Evolutionary conservation across 208 protist genomes (phyloP), one percentile per base, ranked within the genome.

Genomic region (Leptomonas pyrrhocoris): DNA sequence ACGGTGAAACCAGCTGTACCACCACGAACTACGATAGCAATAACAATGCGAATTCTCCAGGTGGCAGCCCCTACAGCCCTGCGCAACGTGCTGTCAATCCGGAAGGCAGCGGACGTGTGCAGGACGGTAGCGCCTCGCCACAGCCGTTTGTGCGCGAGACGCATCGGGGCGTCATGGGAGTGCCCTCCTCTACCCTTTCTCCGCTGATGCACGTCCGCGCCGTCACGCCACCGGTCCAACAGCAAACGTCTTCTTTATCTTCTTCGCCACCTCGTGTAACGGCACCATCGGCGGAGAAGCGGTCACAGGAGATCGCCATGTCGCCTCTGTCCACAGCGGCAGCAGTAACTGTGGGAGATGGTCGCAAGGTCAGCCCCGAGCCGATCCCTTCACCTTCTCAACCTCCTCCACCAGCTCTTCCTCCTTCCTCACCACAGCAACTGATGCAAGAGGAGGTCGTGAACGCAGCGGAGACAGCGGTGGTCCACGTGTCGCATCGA

Each of bases 301-400:
- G 8, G 19, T 15, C 18, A 19, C 59, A 60, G 23, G 68, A 67
- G 43, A 12, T 68, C 27, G 54, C 67, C 21, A 19, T 70, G 56
- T 73, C 57, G 12, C 64, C 62, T 19, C 74, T 74, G 21, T 73
- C 65, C 19, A 49, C 58, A 13, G 42, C 42, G 13, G 13, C 55
- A 15, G n/a, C 36, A 19, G 36, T 18, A 0, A 19, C 21, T 4
- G 31, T 34, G 16, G 15, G 4, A 23, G 9, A 19, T 4, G n/a
- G 55, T 45, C 34, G 9, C 7, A 38, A 9, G 34, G 34, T 3
- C 7, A 9, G 34, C 34, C 34, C 34, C 9, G 34, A 38, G 3
- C 34, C 3, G 34, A 9, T 9, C 34, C 34, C 34, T 12, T 38
- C 34, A 38, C 9, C 34, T 38, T 9, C 34, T 38, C 34, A n/a